Base-by-base conservation (phyloP, 768 basidiomycete genomes). In the Calocera viscosa region DNA sequence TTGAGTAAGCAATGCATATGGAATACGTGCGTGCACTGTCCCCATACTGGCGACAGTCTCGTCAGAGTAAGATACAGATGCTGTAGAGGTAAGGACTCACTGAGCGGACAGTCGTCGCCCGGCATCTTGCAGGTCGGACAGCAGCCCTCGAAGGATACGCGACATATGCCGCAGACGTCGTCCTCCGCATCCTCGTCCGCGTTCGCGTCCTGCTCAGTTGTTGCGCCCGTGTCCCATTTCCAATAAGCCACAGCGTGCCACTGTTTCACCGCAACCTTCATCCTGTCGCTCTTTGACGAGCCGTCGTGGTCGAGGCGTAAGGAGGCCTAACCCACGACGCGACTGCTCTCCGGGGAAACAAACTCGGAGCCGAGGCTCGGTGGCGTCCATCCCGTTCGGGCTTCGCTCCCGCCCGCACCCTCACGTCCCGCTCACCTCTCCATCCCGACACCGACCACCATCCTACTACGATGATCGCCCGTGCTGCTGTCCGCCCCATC, bases 1-100 rank as follows among this genome's bases (percentile, higher is more conserved):
- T 97, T 96, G 70, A 95, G 81, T 14, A 99, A 78, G 77, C 95
- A 98, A 75, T 99, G 95, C 91, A 97, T 94, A 75, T 99, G 96
- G 73, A 98, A 99, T 67, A 96, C 86, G 75, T 98, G 96, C 5
- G 86, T 91, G 74, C 95, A 99, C 77, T 96, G 88, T 35, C 96
- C 96, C 91, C 94, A 98, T 65, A 98, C 95, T 98, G 70, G n/a
- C 38, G 47, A 30, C 67, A 53, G 34, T 47, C 24, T 14, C 65
- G 39, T 28, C 5, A 38, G n/a, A n/a, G n/a, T n/a, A n/a, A n/a
- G n/a, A n/a, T n/a, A n/a, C n/a, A n/a, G n/a, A n/a, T n/a, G n/a
- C n/a, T n/a, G n/a, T n/a, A 71, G 60, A 38, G 53, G 30, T 65
- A 14, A 38, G 39, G 19, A 81, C 86, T 73, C 72, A 93, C 92